Evolutionary conservation across 192 early-diverging fungal genomes (phyloP).

Genomic region (Coemansia sp.): DNA sequence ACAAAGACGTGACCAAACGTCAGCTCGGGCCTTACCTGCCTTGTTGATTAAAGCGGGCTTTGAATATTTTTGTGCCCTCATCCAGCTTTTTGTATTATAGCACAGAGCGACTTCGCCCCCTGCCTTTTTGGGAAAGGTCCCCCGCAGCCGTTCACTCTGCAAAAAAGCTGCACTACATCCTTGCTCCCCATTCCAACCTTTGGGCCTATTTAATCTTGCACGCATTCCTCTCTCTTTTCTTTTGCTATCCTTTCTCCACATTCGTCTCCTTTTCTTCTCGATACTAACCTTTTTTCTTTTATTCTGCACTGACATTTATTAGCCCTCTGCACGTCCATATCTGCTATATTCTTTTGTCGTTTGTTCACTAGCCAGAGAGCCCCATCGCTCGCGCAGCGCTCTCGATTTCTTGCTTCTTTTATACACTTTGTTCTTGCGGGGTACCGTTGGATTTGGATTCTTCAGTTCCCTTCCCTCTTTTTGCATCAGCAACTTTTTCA

Average conservation of each 20-base stretch:
- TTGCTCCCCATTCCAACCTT: slow-evolving; percentile 9
- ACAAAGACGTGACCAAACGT: not conserved
- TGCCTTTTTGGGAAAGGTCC: slow-evolving; percentile 16
- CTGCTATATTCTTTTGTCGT: not conserved
- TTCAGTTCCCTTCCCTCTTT: not conserved
- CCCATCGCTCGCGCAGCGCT: not conserved
- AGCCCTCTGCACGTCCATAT: slow-evolving; percentile 7
- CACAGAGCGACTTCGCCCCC: slow-evolving; percentile 9
- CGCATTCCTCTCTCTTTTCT: slow-evolving; percentile 17
- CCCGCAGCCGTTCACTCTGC: slow-evolving; percentile 7
- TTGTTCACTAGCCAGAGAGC: slow-evolving; percentile 1
- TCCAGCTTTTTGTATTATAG: slow-evolving; percentile 13
- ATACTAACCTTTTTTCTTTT: slow-evolving; percentile 3
- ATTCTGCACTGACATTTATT: slow-evolving; percentile 5
- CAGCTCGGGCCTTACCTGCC: not conserved
- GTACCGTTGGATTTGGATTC: slow-evolving; percentile 3
- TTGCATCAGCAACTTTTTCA: slow-evolving; percentile 8
- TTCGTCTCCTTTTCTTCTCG: slow-evolving; percentile 1
- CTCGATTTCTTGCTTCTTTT: not conserved
- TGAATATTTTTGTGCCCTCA: slow-evolving; percentile 33
- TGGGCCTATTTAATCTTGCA: slow-evolving; percentile 20
- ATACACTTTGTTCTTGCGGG: slow-evolving; percentile 4
- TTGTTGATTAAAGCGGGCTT: slow-evolving; percentile 44
- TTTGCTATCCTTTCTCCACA: slow-evolving; percentile 17
- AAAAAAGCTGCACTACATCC: slow-evolving; percentile 18